Evolutionary conservation across 2,329 filamentous ascomycete species (phyloP), one percentile per base, ranked within the genome.

Genomic region (Tolypocladium pustulatum): DNA sequence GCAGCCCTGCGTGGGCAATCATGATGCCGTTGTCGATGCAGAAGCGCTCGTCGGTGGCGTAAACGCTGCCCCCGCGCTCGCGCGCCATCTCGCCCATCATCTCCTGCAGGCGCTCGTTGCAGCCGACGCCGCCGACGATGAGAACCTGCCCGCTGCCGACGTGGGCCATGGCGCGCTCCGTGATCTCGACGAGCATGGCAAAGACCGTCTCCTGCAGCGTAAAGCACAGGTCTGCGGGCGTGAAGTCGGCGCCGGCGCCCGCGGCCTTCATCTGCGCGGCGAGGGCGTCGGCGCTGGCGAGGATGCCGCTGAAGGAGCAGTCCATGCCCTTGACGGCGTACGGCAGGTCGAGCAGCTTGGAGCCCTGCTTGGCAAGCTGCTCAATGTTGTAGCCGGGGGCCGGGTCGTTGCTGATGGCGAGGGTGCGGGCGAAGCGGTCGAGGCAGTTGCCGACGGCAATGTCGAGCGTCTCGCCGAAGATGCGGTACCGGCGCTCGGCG

Each of bases 11-110:
- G 72, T 99, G 93, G 1, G 94, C 94, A 76, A 99, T 99, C 94
- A 99, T 99, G 70, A 99, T 97, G 55, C 94, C 94, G 68, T 99
- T 99, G 74, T 99, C 94, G 66, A 99, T 99, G 72, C 94, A 99
- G 72, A 96, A 99, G 53, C 94, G 81, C 78, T 99, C 94, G 71
- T 99, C 94, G 0, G 93, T 97, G 30, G 94, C 92, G 75, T 89
- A 97, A 4, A 97, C 90, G 67, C 85, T 92, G 4, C 94, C 94
- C 57, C 91, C 90, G 41, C 94, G 79, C 72, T 96, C 92, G 52
- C 79, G 79, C 20, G 92, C 93, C 94, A 99, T 99, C 54, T 88
- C 79, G 20, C 90, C 92, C 94, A 99, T 99, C 94, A 99, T 99
- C 67, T 96, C 85, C 77, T 99, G 94, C 65, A 99, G 72, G 4